Evolutionary conservation across 305 asterid species (phyloP).

Genomic region (Lippia alba): DNA sequence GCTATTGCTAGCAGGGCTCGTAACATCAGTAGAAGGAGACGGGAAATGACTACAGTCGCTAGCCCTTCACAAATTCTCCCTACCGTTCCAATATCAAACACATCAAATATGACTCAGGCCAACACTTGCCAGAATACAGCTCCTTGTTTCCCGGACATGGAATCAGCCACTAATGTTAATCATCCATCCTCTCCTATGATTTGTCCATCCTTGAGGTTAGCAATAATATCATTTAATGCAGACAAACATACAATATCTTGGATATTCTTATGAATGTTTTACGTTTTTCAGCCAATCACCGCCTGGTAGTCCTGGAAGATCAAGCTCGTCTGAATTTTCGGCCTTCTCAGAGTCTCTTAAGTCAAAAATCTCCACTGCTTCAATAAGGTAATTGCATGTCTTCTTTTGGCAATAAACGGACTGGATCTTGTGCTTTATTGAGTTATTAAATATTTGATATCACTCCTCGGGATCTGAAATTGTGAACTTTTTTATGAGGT

Average conservation of each 20-base stretch:
- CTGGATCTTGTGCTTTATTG: not conserved
- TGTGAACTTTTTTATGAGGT: too few relatives aligned
- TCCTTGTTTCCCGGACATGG: constrained; percentile 21
- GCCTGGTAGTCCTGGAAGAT: constrained; percentile 35
- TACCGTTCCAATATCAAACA: constrained; percentile 37
- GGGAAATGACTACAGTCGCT: constrained; percentile 41
- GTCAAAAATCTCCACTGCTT: constrained; percentile 64
- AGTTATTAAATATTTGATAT: too few relatives aligned
- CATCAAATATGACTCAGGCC: constrained; percentile 30
- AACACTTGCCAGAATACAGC: constrained; percentile 14
- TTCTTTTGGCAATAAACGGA: not conserved
- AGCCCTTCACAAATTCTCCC: constrained; percentile 51
- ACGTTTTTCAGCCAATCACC: constrained; percentile 11
- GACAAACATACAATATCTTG: not conserved
- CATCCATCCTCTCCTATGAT: not conserved
- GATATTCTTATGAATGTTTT: not conserved
- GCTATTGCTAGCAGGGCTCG: constrained; percentile 49
- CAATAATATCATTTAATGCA: not conserved
- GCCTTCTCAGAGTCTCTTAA: constrained; percentile 68
- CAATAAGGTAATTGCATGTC: constrained; percentile 49
- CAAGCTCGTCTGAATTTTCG: constrained; percentile 59
- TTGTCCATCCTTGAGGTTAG: not conserved
- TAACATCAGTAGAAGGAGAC: constrained; percentile 45
- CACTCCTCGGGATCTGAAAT: too few relatives aligned
- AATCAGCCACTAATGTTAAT: constrained; percentile 6